Percentiles rank a stretch among this genome's conserved stretches.
phyloP scores from a whole-genome alignment of 108 stramenopile species.

The Cyclotella baltica region DNA sequence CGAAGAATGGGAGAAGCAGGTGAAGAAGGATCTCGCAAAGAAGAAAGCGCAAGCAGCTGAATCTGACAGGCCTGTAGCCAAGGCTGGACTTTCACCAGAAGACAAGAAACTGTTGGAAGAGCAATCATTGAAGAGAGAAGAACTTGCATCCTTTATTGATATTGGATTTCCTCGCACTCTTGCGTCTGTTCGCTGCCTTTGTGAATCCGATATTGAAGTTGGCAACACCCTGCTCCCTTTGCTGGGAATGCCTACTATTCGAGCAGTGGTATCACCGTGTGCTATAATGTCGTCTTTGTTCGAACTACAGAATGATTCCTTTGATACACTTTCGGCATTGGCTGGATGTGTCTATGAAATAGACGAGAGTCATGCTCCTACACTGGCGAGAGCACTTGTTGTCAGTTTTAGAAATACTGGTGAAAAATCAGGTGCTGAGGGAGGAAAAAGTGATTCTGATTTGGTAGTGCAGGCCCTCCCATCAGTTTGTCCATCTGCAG shows the following conservation, averaged over 20 bases:
- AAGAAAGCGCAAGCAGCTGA: slow-evolving; percentile 53
- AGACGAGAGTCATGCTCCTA: slow-evolving; percentile 74
- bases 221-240: slow-evolving; percentile 80
- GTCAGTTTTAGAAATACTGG: slow-evolving; percentile 50
- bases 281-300: slow-evolving; percentile 43
- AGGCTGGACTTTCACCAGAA: slow-evolving; percentile 55
- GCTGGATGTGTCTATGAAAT: slow-evolving; percentile 89
- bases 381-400: slow-evolving; percentile 68
- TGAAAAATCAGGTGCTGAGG: slow-evolving; percentile 7
- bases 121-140: slow-evolving; percentile 59
- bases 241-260: slow-evolving; percentile 56
- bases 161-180: slow-evolving; percentile 55
- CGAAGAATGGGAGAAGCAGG: slow-evolving; percentile 90
- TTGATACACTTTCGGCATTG: slow-evolving; percentile 68
- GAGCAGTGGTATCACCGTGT: slow-evolving; percentile 60
- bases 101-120: slow-evolving; percentile 66
- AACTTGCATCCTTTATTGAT: slow-evolving; percentile 44
- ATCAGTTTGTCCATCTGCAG: slow-evolving; percentile 80
- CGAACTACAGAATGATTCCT: slow-evolving; percentile 46
- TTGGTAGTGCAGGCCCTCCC: slow-evolving; percentile 61
- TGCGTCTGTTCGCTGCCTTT: slow-evolving; percentile 62
- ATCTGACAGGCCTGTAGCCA: background rate
- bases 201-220: slow-evolving; percentile 83
- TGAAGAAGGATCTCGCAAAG: slow-evolving; percentile 81
- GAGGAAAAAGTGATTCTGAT: slow-evolving; percentile 3